phyloP scores from a whole-genome alignment of 2,329 filamentous ascomycete species.

The Calonectria pseudoreteaudii region DNA sequence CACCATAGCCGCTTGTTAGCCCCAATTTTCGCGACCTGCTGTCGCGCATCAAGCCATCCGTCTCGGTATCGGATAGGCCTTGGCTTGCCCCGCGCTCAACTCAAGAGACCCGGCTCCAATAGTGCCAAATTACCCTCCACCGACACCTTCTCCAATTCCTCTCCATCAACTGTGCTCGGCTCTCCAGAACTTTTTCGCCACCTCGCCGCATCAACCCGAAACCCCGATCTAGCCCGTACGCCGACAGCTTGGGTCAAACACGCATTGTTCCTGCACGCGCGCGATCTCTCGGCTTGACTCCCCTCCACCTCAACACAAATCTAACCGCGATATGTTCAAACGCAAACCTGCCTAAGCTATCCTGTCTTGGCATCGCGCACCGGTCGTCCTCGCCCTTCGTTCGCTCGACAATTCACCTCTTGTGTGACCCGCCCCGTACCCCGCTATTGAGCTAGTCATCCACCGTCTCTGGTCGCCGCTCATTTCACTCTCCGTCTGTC shows the following conservation, averaged over 20 bases:
- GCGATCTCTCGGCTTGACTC: background rate
- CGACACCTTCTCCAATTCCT: constrained; percentile 11
- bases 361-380: background rate
- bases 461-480: background rate
- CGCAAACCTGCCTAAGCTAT: background rate
- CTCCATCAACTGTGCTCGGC: constrained; percentile 12
- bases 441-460: constrained; percentile 6
- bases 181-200: constrained; percentile 28
- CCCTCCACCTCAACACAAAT: background rate
- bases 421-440: background rate
- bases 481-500: constrained; percentile 5
- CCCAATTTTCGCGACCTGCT: background rate
- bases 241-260: constrained; percentile 7
- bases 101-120: background rate
- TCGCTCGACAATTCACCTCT: background rate
- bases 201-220: constrained; percentile 35
- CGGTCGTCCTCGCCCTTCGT: background rate
- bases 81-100: constrained; percentile 22
- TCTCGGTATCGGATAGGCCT: constrained; percentile 5
- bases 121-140: constrained; percentile 1
- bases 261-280: background rate
- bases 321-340: background rate
- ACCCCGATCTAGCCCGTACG: constrained; percentile 35
- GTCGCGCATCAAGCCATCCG: background rate
- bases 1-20: background rate